These are phyloP conservation scores for Cydonia oblonga DNA, from an alignment of 331 rosid species.

Conservation along the genomic window DNA sequence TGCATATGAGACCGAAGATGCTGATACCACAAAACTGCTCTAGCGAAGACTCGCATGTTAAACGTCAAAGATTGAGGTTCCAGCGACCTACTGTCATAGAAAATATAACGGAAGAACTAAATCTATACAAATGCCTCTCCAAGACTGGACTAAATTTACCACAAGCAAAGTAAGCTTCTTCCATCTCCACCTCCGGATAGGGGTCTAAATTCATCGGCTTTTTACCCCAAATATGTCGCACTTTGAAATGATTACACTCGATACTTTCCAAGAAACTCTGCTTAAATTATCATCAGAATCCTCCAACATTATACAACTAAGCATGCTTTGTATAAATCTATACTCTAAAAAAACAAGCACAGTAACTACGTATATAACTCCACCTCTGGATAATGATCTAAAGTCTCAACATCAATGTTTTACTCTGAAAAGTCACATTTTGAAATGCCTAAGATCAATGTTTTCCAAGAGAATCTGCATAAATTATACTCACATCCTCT, in stretches of 20 bases:
- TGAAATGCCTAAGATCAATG: neutral
- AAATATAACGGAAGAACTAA: neutral
- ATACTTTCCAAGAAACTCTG: neutral
- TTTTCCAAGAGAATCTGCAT: neutral
- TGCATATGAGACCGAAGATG: neutral
- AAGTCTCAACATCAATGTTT: neutral
- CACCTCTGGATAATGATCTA: neutral
- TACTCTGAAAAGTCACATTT: neutral
- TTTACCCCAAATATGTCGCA: neutral
- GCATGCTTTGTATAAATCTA: neutral
- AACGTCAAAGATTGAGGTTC: neutral
- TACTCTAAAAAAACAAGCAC: neutral
- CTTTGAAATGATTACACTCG: neutral
- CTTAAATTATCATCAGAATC: neutral
- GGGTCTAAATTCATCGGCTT: neutral
- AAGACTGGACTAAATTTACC: neutral
- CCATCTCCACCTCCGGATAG: neutral
- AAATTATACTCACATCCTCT: neutral
- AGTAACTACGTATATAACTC: neutral
- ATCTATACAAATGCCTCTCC: neutral
- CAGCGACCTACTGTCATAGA: no score
- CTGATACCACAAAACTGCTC: neutral
- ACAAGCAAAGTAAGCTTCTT: neutral
- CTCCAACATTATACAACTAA: neutral
- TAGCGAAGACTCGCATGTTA: neutral